A percentile compares a stretch with the other conserved stretches of the same genome.
Conservation (phyloP, 2,329 filamentous ascomycete genomes). For the Cordyceps pruinosa region DNA sequence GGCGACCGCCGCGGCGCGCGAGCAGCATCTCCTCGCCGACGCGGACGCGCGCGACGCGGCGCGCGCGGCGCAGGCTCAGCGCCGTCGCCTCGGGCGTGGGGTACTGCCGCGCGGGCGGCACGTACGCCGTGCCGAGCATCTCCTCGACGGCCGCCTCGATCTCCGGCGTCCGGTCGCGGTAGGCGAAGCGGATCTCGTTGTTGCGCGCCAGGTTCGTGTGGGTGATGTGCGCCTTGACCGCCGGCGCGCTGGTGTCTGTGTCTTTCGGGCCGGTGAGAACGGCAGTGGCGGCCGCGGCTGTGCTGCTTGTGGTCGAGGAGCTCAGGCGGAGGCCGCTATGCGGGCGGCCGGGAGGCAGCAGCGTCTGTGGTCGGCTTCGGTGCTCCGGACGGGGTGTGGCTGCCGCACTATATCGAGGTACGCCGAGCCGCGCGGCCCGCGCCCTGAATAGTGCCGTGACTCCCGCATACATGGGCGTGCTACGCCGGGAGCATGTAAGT, state of each 20-base stretch:
- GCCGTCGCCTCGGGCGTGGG: background rate
- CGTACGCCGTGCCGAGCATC: background rate
- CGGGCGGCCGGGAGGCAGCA: background rate
- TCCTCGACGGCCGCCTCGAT: background rate
- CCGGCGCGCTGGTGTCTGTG: background rate
- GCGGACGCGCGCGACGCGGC: conserved; percentile 7
- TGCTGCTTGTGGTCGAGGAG: background rate
- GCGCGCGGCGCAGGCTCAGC: background rate
- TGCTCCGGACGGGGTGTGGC: background rate
- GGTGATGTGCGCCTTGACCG: background rate
- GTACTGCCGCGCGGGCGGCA: conserved; percentile 4
- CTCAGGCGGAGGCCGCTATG: background rate
- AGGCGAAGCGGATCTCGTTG: background rate
- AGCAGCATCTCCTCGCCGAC: conserved; percentile 2
- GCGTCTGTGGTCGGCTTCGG: background rate
- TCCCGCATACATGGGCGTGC: conserved; percentile 12
- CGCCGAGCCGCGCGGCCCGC: background rate
- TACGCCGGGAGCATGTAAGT: background rate
- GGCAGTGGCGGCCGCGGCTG: too few relatives aligned
- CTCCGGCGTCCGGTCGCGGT: conserved; percentile 8
- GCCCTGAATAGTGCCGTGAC: conserved; percentile 6
- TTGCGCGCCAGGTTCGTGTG: conserved; percentile 8
- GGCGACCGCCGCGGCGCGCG: background rate
- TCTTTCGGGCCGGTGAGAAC: background rate
- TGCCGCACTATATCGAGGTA: background rate